These are phyloP conservation scores for Desmodesmus armatus DNA, from an alignment of 139 green algal genomes.

Conservation along the genomic window DNA sequence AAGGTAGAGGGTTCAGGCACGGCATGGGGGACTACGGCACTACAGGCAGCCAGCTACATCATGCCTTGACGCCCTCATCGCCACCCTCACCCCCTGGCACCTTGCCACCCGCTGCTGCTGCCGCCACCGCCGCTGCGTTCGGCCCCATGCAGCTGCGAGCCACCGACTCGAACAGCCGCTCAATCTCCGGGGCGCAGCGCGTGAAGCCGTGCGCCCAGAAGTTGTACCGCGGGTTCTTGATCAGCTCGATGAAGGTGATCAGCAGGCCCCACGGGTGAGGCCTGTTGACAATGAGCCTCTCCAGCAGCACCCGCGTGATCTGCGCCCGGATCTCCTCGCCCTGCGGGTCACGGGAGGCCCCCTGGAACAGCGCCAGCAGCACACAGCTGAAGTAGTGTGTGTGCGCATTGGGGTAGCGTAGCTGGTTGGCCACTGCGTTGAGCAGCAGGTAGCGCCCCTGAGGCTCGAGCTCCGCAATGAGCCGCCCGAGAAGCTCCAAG, in stretches of 20 bases:
- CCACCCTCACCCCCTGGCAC: not conserved
- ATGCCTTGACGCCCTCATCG: conserved; percentile 20
- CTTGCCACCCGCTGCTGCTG: conserved; percentile 32
- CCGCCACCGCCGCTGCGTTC: conserved; percentile 3
- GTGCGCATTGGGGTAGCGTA: conserved; percentile 98
- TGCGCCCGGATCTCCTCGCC: conserved; percentile 84
- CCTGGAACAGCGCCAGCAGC: conserved; percentile 93
- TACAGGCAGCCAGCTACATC: not conserved
- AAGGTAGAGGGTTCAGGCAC: too few relatives aligned
- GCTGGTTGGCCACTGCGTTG: conserved; percentile 98
- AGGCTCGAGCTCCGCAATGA: conserved; percentile 83
- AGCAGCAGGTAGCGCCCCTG: conserved; percentile 97
- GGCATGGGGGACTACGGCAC: too few relatives aligned
- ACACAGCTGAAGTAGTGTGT: conserved; percentile 99
- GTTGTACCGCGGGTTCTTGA: conserved; percentile 98
- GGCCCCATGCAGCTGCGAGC: conserved; percentile 76
- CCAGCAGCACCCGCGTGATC: conserved; percentile 98
- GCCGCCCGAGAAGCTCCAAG: conserved; percentile 49
- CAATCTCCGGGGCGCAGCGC: conserved; percentile 93
- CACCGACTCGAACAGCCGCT: conserved; percentile 96
- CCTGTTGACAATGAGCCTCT: conserved; percentile 98
- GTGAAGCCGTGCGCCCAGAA: conserved; percentile 98
- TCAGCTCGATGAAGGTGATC: conserved; percentile 99
- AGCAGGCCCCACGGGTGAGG: conserved; percentile 92
- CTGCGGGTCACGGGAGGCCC: conserved; percentile 62